These are phyloP conservation scores for Xanthoconium stramineum DNA, from an alignment of 768 basidiomycete species.

Conservation along the genomic window DNA sequence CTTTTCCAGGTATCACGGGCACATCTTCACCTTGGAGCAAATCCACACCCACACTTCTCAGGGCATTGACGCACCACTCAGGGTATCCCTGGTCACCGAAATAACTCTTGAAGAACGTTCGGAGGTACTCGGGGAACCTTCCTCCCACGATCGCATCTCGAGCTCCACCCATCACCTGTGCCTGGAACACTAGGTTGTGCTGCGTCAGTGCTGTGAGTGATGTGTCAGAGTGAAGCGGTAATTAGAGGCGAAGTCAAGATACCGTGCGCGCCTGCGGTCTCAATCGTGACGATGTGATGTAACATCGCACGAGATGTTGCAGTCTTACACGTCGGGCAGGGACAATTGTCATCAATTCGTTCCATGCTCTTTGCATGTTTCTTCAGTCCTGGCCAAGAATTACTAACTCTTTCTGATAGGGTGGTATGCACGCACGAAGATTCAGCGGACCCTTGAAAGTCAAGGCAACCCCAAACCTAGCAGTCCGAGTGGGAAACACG, in stretches of 20 bases:
- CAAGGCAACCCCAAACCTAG: constrained; percentile 85
- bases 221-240: constrained; percentile 15
- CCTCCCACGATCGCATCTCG: constrained; percentile 77
- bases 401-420: background rate
- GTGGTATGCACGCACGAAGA: constrained; percentile 47
- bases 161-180: constrained; percentile 81
- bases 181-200: constrained; percentile 85
- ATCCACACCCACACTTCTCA: constrained; percentile 81
- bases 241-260: constrained; percentile 22
- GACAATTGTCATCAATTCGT: constrained; percentile 73
- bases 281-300: constrained; percentile 71
- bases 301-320: constrained; percentile 71
- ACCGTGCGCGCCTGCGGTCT: constrained; percentile 88
- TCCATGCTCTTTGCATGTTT: constrained; percentile 68
- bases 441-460: constrained; percentile 82
- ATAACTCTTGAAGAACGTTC: constrained; percentile 72
- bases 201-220: constrained; percentile 62
- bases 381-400: constrained; percentile 39
- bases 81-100: constrained; percentile 80
- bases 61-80: constrained; percentile 84
- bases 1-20: constrained; percentile 56
- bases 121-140: constrained; percentile 74
- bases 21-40: constrained; percentile 54
- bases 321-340: constrained; percentile 79
- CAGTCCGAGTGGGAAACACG: constrained; percentile 90